These are phyloP conservation scores for Rhodosporidiobolus sp. DNA, from an alignment of 768 basidiomycete species.

Conservation along the genomic window DNA sequence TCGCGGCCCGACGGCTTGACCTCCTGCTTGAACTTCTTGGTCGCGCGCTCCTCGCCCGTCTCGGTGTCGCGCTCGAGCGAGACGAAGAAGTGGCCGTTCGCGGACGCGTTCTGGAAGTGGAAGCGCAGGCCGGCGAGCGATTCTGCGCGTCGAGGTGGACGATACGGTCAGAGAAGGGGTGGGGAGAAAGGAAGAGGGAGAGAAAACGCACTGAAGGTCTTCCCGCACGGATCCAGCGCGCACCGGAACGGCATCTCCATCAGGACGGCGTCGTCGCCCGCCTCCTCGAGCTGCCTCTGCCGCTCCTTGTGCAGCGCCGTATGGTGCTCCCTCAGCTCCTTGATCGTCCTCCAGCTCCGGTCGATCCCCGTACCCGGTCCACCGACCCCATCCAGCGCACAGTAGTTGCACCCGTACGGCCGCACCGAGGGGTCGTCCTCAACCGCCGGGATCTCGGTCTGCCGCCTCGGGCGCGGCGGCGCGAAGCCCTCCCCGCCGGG, in stretches of 20 bases:
- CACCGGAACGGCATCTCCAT: conserved; percentile 38
- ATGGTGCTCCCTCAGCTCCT: conserved; percentile 37
- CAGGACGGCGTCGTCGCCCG: not conserved
- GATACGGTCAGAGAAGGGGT: not conserved
- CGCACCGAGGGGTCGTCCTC: conserved; percentile 35
- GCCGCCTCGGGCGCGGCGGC: conserved; percentile 4
- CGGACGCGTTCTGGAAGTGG: conserved; percentile 40
- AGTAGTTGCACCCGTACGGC: conserved; percentile 40
- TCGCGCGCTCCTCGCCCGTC: conserved; percentile 33
- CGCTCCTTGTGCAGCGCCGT: conserved; percentile 21
- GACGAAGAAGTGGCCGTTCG: conserved; percentile 40
- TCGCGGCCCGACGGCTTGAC: conserved; percentile 24
- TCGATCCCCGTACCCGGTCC: not conserved
- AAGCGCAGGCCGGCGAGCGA: conserved; percentile 38
- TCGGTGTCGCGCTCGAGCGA: conserved; percentile 31
- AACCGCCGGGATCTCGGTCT: conserved; percentile 39
- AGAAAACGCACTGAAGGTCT: conserved; percentile 37
- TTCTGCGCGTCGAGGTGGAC: not conserved
- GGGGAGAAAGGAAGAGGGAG: not conserved
- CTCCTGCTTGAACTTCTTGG: conserved; percentile 39
- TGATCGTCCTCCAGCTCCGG: conserved; percentile 34
- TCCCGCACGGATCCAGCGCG: conserved; percentile 40
- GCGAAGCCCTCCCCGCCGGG: conserved; percentile 3
- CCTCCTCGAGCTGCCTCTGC: conserved; percentile 2
- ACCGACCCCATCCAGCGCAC: not conserved